Percentiles rank a stretch among this genome's conserved stretches.
Evolutionary conservation across 345 rosid genomes (phyloP).

Genomic region (Aquilaria sinensis): DNA sequence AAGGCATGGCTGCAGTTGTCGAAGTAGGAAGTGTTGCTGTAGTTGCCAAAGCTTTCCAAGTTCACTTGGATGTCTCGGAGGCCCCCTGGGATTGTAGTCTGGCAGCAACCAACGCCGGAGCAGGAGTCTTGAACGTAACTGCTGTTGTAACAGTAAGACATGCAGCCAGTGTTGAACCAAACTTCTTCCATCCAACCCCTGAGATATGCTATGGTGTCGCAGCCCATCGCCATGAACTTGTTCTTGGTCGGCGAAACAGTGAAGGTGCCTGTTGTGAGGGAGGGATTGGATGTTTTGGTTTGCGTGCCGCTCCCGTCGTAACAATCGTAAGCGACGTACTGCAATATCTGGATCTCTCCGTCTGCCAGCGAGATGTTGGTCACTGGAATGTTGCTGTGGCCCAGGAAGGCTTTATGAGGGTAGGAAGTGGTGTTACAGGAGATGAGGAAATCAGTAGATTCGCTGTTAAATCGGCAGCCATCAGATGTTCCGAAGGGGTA

Average conservation of each 20-base stretch:
- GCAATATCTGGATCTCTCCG: no score
- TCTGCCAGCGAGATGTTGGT: no score
- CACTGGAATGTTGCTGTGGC: not conserved
- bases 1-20: slow-evolving; percentile 26
- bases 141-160: no score
- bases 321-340: no score
- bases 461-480: slow-evolving; percentile 17
- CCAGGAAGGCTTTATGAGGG: slow-evolving; percentile 11
- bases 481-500: slow-evolving; percentile 33
- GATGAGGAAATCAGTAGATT: slow-evolving; percentile 6
- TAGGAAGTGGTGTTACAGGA: slow-evolving; percentile 15
- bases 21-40: not conserved
- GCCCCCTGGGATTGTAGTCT: slow-evolving; percentile 1
- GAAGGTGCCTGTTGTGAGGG: no score
- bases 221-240: slow-evolving; percentile 8
- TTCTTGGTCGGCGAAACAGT: not conserved
- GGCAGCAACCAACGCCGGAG: slow-evolving; percentile 12
- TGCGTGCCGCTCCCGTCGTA: no score
- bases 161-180: no score
- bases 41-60: slow-evolving; percentile 1
- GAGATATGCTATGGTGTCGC: not conserved
- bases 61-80: no score
- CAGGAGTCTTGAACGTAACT: not conserved
- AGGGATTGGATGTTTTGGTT: no score
- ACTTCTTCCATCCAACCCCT: not conserved